These are phyloP conservation scores for Citrus unshiu DNA, from an alignment of 345 rosid genomes.

Conservation along the genomic window DNA sequence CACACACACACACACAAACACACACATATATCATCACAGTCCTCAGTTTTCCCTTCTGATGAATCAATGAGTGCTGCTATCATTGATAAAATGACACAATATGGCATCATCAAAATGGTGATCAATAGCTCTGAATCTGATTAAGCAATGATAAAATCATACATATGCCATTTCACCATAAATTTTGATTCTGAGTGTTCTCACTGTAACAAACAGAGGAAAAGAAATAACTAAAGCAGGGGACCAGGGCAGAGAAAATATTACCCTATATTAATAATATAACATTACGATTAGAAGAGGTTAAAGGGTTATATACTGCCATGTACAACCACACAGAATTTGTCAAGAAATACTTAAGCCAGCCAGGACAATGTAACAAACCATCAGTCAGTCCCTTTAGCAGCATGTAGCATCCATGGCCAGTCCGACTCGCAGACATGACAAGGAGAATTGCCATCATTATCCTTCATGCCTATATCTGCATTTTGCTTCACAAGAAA, in stretches of 20 bases:
- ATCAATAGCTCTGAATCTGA: background rate
- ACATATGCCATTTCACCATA: background rate
- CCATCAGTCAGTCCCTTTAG: constrained; percentile 18
- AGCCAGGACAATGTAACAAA: background rate
- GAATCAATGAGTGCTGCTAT: too few species aligned
- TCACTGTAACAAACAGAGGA: background rate
- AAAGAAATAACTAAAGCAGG: background rate
- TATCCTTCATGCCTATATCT: constrained; percentile 52
- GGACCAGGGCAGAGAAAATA: background rate
- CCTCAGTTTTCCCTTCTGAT: too few species aligned
- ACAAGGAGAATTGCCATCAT: constrained; percentile 56
- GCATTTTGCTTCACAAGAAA: constrained; percentile 82
- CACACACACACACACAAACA: too few species aligned
- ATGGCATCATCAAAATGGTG: background rate
- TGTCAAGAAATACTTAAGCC: constrained; percentile 12
- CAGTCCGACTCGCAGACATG: constrained; percentile 67
- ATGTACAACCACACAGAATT: constrained; percentile 36
- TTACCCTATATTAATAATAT: background rate
- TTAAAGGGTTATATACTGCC: constrained; percentile 13
- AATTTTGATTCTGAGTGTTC: background rate
- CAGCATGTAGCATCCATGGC: constrained; percentile 56
- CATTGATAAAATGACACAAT: too few species aligned
- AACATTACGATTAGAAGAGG: background rate
- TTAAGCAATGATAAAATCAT: background rate
- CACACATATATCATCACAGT: too few species aligned